phyloP scores from a whole-genome alignment of 1,284 basidiomycete genomes.

The Anthracocystis panici-leucophaei region DNA sequence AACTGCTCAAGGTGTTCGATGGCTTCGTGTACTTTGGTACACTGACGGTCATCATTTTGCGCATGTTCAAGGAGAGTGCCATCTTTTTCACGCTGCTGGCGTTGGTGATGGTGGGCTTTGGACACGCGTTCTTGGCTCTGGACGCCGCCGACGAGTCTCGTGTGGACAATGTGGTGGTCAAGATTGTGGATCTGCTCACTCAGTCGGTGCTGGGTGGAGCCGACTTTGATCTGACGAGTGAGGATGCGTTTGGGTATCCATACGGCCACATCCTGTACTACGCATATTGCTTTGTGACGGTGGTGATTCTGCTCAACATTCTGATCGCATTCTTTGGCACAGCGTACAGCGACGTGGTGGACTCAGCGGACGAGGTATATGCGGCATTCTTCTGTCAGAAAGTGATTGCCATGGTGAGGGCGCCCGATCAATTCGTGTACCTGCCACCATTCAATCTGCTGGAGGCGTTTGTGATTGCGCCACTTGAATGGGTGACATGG shows the following conservation, averaged over 20 bases:
- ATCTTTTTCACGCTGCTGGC: conserved; percentile 75
- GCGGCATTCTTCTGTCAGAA: conserved; percentile 56
- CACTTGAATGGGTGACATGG: conserved; percentile 79
- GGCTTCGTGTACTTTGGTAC: conserved; percentile 73
- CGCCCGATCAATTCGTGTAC: conserved; percentile 76
- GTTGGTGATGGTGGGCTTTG: conserved; percentile 84
- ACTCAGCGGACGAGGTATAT: conserved; percentile 52
- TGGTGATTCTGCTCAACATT: conserved; percentile 72
- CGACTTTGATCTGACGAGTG: conserved; percentile 51
- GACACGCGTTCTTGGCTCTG: conserved; percentile 86
- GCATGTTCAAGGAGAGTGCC: conserved; percentile 91
- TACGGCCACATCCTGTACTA: conserved; percentile 85
- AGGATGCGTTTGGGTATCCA: conserved; percentile 58
- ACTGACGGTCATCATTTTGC: conserved; percentile 65
- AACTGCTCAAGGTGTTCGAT: conserved; percentile 57
- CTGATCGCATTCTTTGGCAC: conserved; percentile 84
- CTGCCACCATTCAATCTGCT: conserved; percentile 81
- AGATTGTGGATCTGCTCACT: conserved; percentile 81
- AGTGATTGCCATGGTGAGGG: conserved; percentile 73
- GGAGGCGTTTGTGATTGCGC: conserved; percentile 83
- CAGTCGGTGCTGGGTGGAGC: conserved; percentile 78
- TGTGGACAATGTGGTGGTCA: conserved; percentile 72
- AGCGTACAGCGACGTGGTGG: conserved; percentile 64
- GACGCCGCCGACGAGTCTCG: conserved; percentile 87
- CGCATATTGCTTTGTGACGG: conserved; percentile 54